phyloP scores from a whole-genome alignment of 2,329 filamentous ascomycete genomes.

The Apiospora phragmitis region DNA sequence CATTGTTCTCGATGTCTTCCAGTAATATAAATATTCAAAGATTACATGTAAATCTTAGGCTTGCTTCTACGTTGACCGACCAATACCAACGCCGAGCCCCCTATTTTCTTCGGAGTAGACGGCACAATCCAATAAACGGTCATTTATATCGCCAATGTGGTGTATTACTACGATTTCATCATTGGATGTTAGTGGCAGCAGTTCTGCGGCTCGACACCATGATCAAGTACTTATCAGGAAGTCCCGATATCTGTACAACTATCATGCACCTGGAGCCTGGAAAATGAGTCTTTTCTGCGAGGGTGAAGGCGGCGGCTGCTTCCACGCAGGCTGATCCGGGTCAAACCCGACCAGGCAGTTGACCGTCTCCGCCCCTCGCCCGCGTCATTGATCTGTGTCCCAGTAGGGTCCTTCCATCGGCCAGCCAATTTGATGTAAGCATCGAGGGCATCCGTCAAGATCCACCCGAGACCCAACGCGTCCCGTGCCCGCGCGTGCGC shows the following conservation, averaged over 20 bases:
- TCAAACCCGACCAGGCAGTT: slow-evolving; percentile 34
- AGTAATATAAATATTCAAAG: background rate
- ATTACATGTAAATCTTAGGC: background rate
- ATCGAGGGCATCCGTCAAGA: slow-evolving; percentile 23
- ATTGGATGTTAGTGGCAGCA: no score
- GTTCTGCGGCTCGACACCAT: no score
- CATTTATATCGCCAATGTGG: no score
- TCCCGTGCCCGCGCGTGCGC: slow-evolving; percentile 23
- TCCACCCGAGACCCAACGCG: slow-evolving; percentile 23
- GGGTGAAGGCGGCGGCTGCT: background rate
- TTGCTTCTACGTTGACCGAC: no score
- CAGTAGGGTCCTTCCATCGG: slow-evolving; percentile 23
- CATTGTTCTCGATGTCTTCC: background rate
- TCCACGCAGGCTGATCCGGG: slow-evolving; percentile 24
- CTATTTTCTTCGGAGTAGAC: background rate
- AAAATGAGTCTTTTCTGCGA: background rate
- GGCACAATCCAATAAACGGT: background rate
- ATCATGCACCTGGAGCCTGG: background rate
- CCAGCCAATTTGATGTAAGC: slow-evolving; percentile 26
- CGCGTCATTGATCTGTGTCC: slow-evolving; percentile 33
- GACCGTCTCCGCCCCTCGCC: slow-evolving; percentile 33
- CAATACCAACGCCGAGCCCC: background rate
- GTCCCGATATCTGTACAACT: background rate
- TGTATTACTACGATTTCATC: no score
- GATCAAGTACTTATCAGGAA: background rate